Base-by-base conservation (phyloP, 2,329 filamentous ascomycete genomes). In the Colletotrichum horii region DNA sequence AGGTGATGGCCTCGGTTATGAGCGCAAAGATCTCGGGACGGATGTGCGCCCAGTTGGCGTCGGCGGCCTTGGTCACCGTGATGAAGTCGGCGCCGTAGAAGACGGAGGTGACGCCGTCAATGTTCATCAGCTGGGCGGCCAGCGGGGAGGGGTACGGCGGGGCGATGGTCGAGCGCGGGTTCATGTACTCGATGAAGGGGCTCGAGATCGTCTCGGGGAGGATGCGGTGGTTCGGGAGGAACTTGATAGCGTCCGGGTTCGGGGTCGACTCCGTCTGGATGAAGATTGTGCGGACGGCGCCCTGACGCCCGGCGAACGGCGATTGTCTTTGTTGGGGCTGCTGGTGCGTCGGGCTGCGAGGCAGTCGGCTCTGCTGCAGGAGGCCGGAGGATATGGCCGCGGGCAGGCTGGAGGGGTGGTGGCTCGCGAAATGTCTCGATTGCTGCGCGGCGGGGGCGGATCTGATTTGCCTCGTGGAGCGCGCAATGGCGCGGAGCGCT, bases 11-110 rank as follows among this genome's bases (percentile, higher is more conserved):
- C 86, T 98, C 96, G 66, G 96, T 98, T 84, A 99, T 98, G 76
- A 98, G 88, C 77, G 95, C 94, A 85, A 98, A 99, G 34, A 98
- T 92, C 85, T 99, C 97, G 2, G 97, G 96, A 81, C 97, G 97
- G 81, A 99, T 93, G 83, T 98, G 95, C 52, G 95, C 94, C 97
- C 97, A 99, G 81, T 96, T 95, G 4, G 94, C 94, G 79, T 97
- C 94, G 78, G 92, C 90, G 64, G 95, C 92, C 85, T 99, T 99
- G 58, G 94, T 98, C 43, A 99, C 94, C 15, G 97, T 99, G 85
- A 99, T 98, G 87, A 98, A 98, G 84, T 99, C 96, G 38, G 92
- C 87, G 68, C 96, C 97, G 85, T 98, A 98, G 86, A 98, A 98
- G 26, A 99, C 94, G 3, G 95, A 93, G 4, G 94, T 96, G n/a